These are phyloP conservation scores for Candida loeiensis DNA, from an alignment of 805 yeast species.

Conservation along the genomic window DNA sequence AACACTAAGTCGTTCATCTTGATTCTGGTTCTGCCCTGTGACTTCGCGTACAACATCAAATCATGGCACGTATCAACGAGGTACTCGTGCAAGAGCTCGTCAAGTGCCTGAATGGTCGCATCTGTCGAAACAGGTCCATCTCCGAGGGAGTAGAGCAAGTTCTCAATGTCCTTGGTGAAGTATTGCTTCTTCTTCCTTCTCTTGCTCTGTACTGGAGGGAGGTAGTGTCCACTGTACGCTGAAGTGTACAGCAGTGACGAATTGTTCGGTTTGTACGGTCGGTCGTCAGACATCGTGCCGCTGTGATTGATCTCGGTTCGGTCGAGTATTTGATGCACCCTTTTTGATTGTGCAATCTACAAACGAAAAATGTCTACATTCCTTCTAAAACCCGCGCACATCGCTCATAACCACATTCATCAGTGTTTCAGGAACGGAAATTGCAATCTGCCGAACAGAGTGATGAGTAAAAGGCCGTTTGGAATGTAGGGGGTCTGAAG, in stretches of 20 bases:
- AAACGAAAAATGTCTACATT: too few relatives aligned
- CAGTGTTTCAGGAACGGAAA: not conserved
- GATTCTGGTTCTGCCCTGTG: slow-evolving; percentile 37
- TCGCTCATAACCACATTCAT: not conserved
- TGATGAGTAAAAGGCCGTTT: too few relatives aligned
- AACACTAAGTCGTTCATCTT: slow-evolving; percentile 43
- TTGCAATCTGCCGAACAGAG: not conserved
- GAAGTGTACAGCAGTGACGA: not conserved
- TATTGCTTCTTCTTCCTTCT: slow-evolving; percentile 32
- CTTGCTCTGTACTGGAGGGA: slow-evolving; percentile 8
- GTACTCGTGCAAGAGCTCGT: slow-evolving; percentile 37
- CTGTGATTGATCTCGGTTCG: too few relatives aligned
- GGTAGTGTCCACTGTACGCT: not conserved
- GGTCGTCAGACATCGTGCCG: not conserved
- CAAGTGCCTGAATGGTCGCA: slow-evolving; percentile 35
- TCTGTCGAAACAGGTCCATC: slow-evolving; percentile 40
- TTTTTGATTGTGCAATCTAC: too few relatives aligned
- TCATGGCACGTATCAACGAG: slow-evolving; percentile 34
- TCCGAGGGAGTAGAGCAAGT: slow-evolving; percentile 38
- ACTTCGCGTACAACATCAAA: slow-evolving; percentile 29
- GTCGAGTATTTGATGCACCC: too few relatives aligned
- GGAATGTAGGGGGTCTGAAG: too few relatives aligned
- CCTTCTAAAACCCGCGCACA: not conserved
- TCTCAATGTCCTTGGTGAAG: slow-evolving; percentile 41
- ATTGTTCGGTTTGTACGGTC: not conserved